Evolutionary conservation across 2,329 filamentous ascomycete genomes (phyloP), one percentile per base, ranked within the genome.

Genomic region (Verticillium isaacii): DNA sequence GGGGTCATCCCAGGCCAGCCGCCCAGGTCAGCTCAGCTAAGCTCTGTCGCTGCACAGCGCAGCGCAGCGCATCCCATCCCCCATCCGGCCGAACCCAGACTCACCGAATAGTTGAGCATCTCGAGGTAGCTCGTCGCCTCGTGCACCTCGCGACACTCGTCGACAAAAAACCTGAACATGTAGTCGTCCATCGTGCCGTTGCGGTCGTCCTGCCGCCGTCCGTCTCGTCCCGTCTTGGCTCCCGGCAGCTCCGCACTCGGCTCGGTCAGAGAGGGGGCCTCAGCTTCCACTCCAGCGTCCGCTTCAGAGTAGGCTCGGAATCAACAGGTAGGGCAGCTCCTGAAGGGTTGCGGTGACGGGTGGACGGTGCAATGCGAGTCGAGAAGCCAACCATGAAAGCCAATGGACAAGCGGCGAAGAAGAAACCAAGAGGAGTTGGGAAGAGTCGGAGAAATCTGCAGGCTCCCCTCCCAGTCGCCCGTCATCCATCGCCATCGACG

Each of bases 51-150:
- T 29, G 29, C 29, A 5, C 29, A 29, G 29, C 29, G 29, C 29
- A 29, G 29, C 29, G 5, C 29, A 29, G 29, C 29, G 29, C 29
- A 29, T 29, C 5, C 25, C 5, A 29, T 29, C 29, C 29, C 29
- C 5, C 29, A 29, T 29, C 29, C 29, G 29, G 1, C 29, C 34
- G 14, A 36, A 34, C 54, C 50, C 59, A 41, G 23, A 70, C 81
- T 65, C 71, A 86, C 84, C 69, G 83, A 81, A 66, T 85, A 87
- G 66, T 86, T 87, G 67, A 85, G 78, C 41, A 86, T 83, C 70
- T 87, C 82, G 29, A 87, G 66, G 69, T 85, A 87, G 65, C 75
- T 79, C 19, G 83, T 86, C 60, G 73, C 73, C 71, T 87, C 85
- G 3, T 72, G 63, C 57, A 86, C 81, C 36, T 76, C 74, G 25